Conservation (phyloP, 2,329 filamentous ascomycete species). For the Penicillium verrucosum region DNA sequence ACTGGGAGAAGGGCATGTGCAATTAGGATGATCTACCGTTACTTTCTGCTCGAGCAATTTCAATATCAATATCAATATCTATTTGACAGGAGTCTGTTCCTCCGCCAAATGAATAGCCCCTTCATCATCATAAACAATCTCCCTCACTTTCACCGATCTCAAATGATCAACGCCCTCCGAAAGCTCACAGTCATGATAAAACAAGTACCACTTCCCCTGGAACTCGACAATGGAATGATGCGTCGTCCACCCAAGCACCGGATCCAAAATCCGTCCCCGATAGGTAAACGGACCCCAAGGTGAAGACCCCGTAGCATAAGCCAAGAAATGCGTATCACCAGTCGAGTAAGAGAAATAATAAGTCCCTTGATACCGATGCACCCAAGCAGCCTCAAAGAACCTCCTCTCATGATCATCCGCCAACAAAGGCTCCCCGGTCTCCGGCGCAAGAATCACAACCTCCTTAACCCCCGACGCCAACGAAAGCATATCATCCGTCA, state of each 20-base stretch:
- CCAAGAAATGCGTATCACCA: constrained; percentile 72
- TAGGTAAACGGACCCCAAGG: constrained; percentile 73
- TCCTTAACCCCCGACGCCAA: constrained; percentile 58
- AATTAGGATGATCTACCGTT: constrained; percentile 18
- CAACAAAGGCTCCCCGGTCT: constrained; percentile 56
- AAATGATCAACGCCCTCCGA: constrained; percentile 68
- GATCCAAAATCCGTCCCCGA: constrained; percentile 67
- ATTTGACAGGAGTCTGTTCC: neutral
- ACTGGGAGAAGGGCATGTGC: constrained; percentile 33
- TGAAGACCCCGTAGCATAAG: constrained; percentile 62
- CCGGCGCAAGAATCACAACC: constrained; percentile 60
- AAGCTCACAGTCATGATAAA: constrained; percentile 71
- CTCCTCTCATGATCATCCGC: constrained; percentile 69
- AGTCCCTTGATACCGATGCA: constrained; percentile 66
- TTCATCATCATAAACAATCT: constrained; percentile 67
- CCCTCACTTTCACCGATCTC: constrained; percentile 69
- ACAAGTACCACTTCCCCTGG: constrained; percentile 67
- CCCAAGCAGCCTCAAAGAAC: constrained; percentile 79
- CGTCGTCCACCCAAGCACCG: constrained; percentile 76
- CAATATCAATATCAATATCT: neutral
- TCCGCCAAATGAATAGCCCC: constrained; percentile 54
- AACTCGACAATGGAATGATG: constrained; percentile 78
- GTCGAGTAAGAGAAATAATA: constrained; percentile 80
- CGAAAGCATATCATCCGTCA: constrained; percentile 63
- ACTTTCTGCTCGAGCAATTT: neutral